Evolutionary conservation across 371 early-diverging fungal genomes (phyloP).

Genomic region (Mucor circinelloides): DNA sequence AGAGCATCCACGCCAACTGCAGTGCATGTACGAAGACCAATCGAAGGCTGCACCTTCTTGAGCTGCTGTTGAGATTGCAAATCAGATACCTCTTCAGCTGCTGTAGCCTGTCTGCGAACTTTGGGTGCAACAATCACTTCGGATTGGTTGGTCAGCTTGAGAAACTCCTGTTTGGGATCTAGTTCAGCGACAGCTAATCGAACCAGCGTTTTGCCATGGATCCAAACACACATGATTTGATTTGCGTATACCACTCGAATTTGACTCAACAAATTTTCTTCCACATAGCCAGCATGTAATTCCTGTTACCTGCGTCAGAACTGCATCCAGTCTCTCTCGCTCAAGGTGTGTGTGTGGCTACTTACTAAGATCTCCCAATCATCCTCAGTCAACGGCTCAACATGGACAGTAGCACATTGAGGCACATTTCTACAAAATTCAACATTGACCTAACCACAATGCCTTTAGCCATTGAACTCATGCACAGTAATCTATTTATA

Average conservation of each 20-base stretch:
- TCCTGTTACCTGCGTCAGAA: slow-evolving; percentile 49
- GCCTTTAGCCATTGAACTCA: neutral
- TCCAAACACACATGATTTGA: slow-evolving; percentile 76
- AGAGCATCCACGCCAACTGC: neutral
- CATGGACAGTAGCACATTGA: slow-evolving; percentile 67
- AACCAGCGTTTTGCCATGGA: slow-evolving; percentile 65
- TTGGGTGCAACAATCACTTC: slow-evolving; percentile 88
- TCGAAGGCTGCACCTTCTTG: slow-evolving; percentile 12
- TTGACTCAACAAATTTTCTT: slow-evolving; percentile 78
- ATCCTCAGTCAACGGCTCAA: slow-evolving; percentile 78
- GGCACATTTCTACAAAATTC: slow-evolving; percentile 64
- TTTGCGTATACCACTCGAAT: slow-evolving; percentile 68
- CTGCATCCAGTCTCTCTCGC: neutral
- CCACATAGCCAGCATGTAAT: slow-evolving; percentile 80
- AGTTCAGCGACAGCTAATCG: slow-evolving; percentile 60
- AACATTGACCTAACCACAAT: slow-evolving; percentile 54
- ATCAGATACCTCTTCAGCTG: slow-evolving; percentile 1
- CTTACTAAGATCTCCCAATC: slow-evolving; percentile 89
- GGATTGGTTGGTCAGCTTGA: slow-evolving; percentile 65
- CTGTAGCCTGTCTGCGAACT: slow-evolving; percentile 35
- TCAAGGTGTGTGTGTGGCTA: neutral
- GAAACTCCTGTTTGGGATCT: slow-evolving; percentile 56
- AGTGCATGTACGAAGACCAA: slow-evolving; percentile 1
- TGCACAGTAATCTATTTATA: slow-evolving; percentile 16
- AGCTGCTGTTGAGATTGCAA: neutral